Evolutionary conservation across 495 filamentous ascomycete species (phyloP).

Genomic region (Neurospora sublineolata): DNA sequence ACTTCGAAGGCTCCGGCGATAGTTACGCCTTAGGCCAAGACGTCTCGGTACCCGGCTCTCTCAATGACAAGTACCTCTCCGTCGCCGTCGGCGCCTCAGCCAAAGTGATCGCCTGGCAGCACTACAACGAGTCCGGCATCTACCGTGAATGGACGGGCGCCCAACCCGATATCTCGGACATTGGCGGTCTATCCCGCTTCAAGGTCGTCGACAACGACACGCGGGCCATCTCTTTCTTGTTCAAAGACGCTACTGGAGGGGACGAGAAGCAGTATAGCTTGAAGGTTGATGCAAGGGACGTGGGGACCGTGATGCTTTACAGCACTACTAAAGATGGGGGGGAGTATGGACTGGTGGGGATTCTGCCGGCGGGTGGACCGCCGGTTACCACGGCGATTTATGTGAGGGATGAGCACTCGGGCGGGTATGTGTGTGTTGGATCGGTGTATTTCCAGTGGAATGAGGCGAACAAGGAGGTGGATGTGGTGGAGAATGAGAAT

Average conservation of each 20-base stretch:
- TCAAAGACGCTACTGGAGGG: slow-evolving; percentile 2
- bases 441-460: slow-evolving; percentile 5
- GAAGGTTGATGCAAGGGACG: not conserved
- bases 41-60: not conserved
- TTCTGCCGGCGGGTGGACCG: not conserved
- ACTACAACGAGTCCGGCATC: not conserved
- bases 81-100: not conserved
- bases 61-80: slow-evolving; percentile 6
- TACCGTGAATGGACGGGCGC: not conserved
- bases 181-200: slow-evolving; percentile 2
- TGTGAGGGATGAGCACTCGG: not conserved
- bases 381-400: slow-evolving; percentile 3
- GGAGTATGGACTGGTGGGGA: not conserved
- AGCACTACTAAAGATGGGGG: not conserved
- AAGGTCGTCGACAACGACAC: not conserved
- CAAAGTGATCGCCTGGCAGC: slow-evolving; percentile 6
- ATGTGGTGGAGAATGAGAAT: slow-evolving; percentile 2
- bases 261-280: not conserved
- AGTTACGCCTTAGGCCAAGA: not conserved
- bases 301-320: not conserved
- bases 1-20: not conserved
- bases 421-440: not conserved
- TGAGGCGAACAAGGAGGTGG: not conserved
- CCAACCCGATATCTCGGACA: not conserved
- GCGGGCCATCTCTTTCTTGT: not conserved